Evolutionary conservation across 2,329 filamentous ascomycete genomes (phyloP).

Genomic region (Penicillium hesseltinei): DNA sequence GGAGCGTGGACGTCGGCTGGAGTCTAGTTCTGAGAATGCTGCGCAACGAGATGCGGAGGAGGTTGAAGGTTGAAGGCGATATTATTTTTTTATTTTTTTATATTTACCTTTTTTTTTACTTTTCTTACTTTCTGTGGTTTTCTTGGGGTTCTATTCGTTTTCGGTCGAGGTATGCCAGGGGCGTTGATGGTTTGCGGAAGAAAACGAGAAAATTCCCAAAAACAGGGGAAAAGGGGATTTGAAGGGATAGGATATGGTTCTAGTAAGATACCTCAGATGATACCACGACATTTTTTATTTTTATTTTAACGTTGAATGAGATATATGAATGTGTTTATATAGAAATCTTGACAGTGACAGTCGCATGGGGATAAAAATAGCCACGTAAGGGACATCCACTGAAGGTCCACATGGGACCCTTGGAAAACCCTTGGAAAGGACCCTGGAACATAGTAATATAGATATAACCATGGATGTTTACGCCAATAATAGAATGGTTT

Average conservation of each 20-base stretch:
- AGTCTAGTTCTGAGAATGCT: constrained; percentile 24
- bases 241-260: not conserved
- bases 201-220: constrained; percentile 1
- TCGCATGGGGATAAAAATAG: constrained; percentile 4
- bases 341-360: not conserved
- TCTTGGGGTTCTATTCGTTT: not conserved
- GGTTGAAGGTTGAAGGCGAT: constrained; percentile 29
- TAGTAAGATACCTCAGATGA: constrained; percentile 5
- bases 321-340: not conserved
- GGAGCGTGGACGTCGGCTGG: constrained; percentile 42
- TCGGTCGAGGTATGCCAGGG: not conserved
- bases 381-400: not conserved
- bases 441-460: not conserved
- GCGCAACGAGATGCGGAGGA: constrained; percentile 39
- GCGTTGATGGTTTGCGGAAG: constrained; percentile 1
- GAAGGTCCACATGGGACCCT: not conserved
- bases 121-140: not conserved
- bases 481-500: not conserved
- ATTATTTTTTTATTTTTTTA: not conserved
- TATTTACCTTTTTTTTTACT: not conserved
- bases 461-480: not conserved
- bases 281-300: not conserved
- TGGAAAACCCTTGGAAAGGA: not conserved
- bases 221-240: not conserved
- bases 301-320: not conserved